Base-by-base conservation (phyloP, 306 rosid species). In the Alnus glutinosa region DNA sequence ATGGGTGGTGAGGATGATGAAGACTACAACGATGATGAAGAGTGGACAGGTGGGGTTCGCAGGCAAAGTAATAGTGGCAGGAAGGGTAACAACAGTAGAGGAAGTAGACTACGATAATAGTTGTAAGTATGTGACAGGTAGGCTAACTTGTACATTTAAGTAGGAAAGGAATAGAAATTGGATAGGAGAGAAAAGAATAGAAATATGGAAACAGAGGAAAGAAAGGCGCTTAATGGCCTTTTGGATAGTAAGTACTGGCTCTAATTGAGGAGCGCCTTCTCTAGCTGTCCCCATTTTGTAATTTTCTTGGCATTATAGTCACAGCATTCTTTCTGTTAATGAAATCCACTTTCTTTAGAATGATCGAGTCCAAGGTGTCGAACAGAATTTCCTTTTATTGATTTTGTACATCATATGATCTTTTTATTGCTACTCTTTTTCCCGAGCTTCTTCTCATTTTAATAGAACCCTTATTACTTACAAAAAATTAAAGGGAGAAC, bases 81-180 rank as follows among this genome's bases (percentile, higher is more conserved):
- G 85, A 91, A 80, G 87, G 73, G 87, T 82, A 75, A 50, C 34
- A 78, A 74, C 89, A 88, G 75, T 76, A 86, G 92, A 80, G 89
- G 83, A 86, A 82, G 84, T 84, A 89, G 97, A 87, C 92, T 83
- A 64, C 87, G 92, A 75, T 87, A 82, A 83, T 83, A 76, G 86
- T 66, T 85, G 90, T 89, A 85, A 83, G 87, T 89, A 89, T 78
- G 77, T 81, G 81, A 84, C 88, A 88, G 90, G 87, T 93, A 91
- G 96, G 90, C 94, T 91, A 91, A 95, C 97, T 75, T 95, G 98
- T 95, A 93, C 90, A 95, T 90, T 50, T 83, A 78, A 81, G 81
- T 90, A 93, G 97, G 83, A 80, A 82, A 61, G 77, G 46, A 83
- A 82, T 85, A 83, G 84, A 75, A n/a, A 86, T 82, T 87, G 91